These are phyloP conservation scores for Sphenostylis stenocarpa DNA, from an alignment of 306 rosid species.

Conservation along the genomic window DNA sequence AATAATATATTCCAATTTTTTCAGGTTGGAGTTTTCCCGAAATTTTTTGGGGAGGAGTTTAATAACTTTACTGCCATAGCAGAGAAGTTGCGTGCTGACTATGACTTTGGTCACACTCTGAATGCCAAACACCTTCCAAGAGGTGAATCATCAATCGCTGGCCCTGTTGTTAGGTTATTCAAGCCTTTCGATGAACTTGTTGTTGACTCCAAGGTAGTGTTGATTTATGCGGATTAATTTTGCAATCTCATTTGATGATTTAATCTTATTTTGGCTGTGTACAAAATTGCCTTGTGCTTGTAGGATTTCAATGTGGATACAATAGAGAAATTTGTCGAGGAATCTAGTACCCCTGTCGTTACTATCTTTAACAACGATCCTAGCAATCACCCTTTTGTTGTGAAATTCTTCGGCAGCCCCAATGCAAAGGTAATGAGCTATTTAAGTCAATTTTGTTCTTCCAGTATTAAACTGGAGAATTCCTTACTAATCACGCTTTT, in stretches of 20 bases:
- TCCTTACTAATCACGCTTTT: neutral
- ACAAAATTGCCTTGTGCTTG: constrained; percentile 14
- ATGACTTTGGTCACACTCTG: constrained; percentile 78
- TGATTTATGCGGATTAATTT: neutral
- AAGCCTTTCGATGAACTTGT: constrained; percentile 93
- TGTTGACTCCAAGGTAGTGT: constrained; percentile 75
- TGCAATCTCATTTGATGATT: neutral
- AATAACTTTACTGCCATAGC: constrained; percentile 60
- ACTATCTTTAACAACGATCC: constrained; percentile 75
- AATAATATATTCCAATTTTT: constrained; percentile 19
- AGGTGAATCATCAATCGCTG: constrained; percentile 77
- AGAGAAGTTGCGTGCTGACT: constrained; percentile 84
- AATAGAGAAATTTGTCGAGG: constrained; percentile 74
- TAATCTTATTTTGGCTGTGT: neutral
- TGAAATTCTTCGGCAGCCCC: constrained; percentile 59
- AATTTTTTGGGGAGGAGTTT: constrained; percentile 81
- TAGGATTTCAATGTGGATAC: constrained; percentile 77
- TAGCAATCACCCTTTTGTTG: constrained; percentile 62
- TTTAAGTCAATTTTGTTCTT: neutral
- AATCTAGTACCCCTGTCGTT: constrained; percentile 57
- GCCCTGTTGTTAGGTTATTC: constrained; percentile 76
- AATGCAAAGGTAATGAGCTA: constrained; percentile 60
- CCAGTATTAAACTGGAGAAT: neutral
- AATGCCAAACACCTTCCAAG: constrained; percentile 87
- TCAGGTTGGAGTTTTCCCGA: constrained; percentile 82